Conservation (phyloP, 176 grass and related monocot genomes). For the Aegilops bicornis region DNA sequence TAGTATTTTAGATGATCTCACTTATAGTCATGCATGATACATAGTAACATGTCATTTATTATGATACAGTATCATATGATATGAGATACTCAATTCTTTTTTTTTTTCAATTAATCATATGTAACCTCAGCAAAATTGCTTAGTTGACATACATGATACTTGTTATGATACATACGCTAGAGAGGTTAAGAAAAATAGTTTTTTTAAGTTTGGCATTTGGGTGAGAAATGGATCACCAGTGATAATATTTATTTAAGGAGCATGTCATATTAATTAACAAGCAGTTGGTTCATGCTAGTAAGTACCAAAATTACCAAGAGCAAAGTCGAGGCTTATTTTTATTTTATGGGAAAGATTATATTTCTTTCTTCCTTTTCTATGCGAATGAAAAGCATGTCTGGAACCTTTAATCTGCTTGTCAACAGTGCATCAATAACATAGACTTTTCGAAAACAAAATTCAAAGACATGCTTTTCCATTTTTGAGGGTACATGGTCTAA, state of each 20-base stretch:
- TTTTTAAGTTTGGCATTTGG: conserved; percentile 19
- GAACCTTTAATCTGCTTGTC: conserved; percentile 1
- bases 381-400: conserved; percentile 4
- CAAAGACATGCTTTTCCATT: not conserved
- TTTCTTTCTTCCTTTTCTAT: conserved; percentile 22
- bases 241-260: not conserved
- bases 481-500: not conserved
- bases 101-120: no score
- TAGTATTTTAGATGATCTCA: not conserved
- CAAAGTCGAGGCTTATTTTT: no score
- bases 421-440: conserved; percentile 16
- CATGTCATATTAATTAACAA: conserved; percentile 20
- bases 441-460: not conserved
- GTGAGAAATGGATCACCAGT: not conserved
- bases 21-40: not conserved
- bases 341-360: no score
- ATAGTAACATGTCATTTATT: not conserved
- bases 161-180: no score
- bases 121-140: no score
- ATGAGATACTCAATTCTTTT: no score
- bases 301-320: not conserved
- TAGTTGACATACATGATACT: no score
- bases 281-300: conserved; percentile 17
- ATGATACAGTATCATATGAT: no score
- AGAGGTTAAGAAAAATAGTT: not conserved